Conservation (phyloP, 805 yeast genomes). For the Yarrowia yakushimensis region DNA sequence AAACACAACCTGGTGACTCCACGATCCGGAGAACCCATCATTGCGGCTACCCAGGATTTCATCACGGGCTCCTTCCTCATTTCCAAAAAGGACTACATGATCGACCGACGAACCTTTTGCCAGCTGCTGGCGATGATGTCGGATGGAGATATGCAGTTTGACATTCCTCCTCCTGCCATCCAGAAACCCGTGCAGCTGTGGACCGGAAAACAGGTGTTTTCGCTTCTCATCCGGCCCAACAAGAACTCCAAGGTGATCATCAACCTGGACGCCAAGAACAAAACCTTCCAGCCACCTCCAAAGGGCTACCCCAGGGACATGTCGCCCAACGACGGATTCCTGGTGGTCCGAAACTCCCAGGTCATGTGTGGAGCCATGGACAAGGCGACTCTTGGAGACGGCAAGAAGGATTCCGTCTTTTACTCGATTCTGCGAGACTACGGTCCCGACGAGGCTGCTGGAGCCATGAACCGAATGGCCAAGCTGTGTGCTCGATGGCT, state of each 20-base stretch:
- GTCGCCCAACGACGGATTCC: constrained; percentile 97
- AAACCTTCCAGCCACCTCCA: constrained; percentile 77
- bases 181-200: constrained; percentile 84
- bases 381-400: constrained; percentile 93
- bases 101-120: constrained; percentile 77
- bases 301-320: constrained; percentile 76
- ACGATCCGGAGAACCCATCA: constrained; percentile 96
- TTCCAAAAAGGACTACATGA: constrained; percentile 90
- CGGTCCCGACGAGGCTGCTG: constrained; percentile 95
- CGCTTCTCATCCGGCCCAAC: constrained; percentile 82
- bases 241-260: constrained; percentile 70
- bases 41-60: constrained; percentile 99
- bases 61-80: constrained; percentile 93
- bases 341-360: constrained; percentile 83
- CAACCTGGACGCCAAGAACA: constrained; percentile 91
- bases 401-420: constrained; percentile 94
- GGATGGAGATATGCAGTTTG: constrained; percentile 83
- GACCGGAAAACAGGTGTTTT: constrained; percentile 97
- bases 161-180: constrained; percentile 92
- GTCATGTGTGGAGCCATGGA: constrained; percentile 95
- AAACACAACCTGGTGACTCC: constrained; percentile 93
- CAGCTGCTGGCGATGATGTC: constrained; percentile 93
- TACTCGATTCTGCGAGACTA: constrained; percentile 92
- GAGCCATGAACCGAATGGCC: constrained; percentile 99
- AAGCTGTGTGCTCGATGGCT: constrained; percentile 91